Evolutionary conservation across 2,329 filamentous ascomycete genomes (phyloP).

Genomic region (Colletotrichum acutatum): DNA sequence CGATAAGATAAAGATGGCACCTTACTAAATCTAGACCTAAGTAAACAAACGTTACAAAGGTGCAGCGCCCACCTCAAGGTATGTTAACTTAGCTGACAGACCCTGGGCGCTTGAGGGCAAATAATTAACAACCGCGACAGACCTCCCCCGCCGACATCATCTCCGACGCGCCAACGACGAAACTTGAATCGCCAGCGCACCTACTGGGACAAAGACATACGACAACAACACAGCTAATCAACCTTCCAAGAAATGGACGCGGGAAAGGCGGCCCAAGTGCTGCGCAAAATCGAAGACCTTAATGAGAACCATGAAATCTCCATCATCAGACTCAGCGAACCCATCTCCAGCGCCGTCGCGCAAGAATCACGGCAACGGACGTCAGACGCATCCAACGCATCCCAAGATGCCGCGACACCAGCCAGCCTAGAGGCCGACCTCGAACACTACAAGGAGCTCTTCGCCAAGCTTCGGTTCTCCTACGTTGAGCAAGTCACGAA

Average conservation of each 20-base stretch:
- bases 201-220: neutral
- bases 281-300: constrained; percentile 63
- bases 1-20: constrained; percentile 18
- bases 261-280: constrained; percentile 51
- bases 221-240: neutral
- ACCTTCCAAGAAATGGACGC: constrained; percentile 42
- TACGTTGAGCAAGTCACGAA: constrained; percentile 99
- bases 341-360: constrained; percentile 68
- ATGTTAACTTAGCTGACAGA: neutral
- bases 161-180: neutral
- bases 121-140: neutral
- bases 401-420: constrained; percentile 76
- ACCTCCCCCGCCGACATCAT: neutral
- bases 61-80: too few relatives aligned
- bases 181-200: neutral
- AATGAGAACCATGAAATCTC: constrained; percentile 72
- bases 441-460: constrained; percentile 92
- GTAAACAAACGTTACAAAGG: constrained; percentile 50
- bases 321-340: constrained; percentile 81
- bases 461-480: constrained; percentile 94
- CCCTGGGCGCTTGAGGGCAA: neutral
- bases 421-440: constrained; percentile 85
- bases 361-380: constrained; percentile 60
- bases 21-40: constrained; percentile 45
- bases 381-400: constrained; percentile 77